phyloP scores from a whole-genome alignment of 1,284 basidiomycete genomes.

The Meira nashicola region DNA sequence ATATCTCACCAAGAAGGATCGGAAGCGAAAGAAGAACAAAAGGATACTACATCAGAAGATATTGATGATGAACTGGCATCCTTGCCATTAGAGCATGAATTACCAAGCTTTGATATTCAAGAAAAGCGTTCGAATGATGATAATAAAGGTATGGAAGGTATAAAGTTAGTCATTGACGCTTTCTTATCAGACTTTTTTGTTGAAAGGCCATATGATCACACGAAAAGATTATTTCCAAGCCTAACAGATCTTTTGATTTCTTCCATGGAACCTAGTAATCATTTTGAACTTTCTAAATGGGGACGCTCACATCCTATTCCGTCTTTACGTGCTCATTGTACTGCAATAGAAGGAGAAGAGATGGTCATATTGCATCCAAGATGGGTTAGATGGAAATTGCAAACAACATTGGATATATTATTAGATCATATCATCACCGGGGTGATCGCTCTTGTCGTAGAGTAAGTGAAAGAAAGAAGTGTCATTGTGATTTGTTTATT shows the following conservation, averaged over 20 bases:
- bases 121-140: neutral
- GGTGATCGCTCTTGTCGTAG: conserved; percentile 14
- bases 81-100: neutral
- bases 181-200: conserved; percentile 2
- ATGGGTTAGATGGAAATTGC: conserved; percentile 8
- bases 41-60: neutral
- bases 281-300: neutral
- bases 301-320: neutral
- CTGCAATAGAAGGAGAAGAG: neutral
- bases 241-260: too few species aligned
- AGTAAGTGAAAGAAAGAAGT: conserved; percentile 3
- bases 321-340: neutral
- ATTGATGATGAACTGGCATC: neutral
- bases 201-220: too few species aligned
- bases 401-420: conserved; percentile 10
- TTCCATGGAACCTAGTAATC: too few species aligned
- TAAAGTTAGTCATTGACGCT: neutral
- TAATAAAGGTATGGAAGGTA: neutral
- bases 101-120: neutral
- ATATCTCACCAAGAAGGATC: too few species aligned
- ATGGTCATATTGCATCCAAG: neutral
- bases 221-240: too few species aligned
- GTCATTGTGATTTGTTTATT: too few species aligned
- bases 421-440: conserved; percentile 18
- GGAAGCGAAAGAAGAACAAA: too few species aligned